Percentiles rank a stretch among this genome's conserved stretches.
Evolutionary conservation across 495 filamentous ascomycete species (phyloP).

Genomic region (Penicillium cosmopolitanum): DNA sequence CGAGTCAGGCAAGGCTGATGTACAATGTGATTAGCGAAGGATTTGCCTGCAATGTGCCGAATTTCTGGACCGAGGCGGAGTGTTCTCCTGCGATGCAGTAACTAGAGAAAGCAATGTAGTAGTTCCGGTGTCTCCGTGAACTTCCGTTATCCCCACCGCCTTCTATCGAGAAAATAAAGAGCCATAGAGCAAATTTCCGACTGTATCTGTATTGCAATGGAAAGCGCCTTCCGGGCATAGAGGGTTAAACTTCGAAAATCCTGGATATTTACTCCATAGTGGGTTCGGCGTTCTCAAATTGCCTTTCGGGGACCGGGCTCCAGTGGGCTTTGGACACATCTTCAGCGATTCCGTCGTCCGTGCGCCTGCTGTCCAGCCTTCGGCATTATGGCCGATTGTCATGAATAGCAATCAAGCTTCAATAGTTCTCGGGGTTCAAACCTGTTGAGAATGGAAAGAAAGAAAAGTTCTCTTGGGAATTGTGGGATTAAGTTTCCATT

Average conservation of each 20-base stretch:
- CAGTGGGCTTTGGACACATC: not conserved
- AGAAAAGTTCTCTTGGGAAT: not conserved
- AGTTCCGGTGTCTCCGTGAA: no score
- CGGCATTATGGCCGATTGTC: not conserved
- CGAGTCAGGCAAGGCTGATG: not conserved
- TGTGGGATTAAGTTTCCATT: not conserved
- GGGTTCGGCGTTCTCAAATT: slow-evolving; percentile 1
- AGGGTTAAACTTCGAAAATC: not conserved
- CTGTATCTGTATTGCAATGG: not conserved
- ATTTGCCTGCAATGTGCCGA: not conserved
- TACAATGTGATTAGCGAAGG: not conserved
- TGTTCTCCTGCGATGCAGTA: no score
- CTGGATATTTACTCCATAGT: not conserved
- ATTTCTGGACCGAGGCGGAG: no score
- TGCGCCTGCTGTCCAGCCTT: not conserved
- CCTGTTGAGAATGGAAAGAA: not conserved
- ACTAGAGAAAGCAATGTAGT: no score
- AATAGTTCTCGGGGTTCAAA: not conserved
- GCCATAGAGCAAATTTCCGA: not conserved
- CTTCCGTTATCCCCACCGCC: no score
- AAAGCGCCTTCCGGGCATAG: not conserved
- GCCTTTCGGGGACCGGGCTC: slow-evolving; percentile 1
- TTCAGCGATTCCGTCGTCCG: not conserved
- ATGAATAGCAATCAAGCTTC: not conserved
- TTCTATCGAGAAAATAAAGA: not conserved